Conservation (phyloP, 352 stramenopile species). For the Phytopythium sindhum region DNA sequence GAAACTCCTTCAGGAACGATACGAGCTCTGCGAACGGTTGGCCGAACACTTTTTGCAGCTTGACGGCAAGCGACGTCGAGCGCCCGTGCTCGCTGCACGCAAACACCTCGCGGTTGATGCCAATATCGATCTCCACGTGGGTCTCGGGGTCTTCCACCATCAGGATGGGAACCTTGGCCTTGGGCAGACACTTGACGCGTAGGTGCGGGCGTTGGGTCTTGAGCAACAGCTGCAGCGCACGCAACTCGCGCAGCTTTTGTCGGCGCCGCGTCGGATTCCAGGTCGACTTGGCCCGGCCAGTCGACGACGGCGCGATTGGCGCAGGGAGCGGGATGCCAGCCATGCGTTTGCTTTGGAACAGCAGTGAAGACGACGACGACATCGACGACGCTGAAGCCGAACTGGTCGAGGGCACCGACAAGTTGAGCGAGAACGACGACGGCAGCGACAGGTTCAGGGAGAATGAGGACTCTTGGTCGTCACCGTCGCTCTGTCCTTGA, state of each 20-base stretch:
- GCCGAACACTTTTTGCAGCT: slow-evolving; percentile 40
- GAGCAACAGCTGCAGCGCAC: slow-evolving; percentile 54
- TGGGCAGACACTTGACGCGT: slow-evolving; percentile 60
- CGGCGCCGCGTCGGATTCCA: slow-evolving; percentile 68
- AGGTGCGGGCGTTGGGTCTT: slow-evolving; percentile 43
- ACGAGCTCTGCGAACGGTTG: slow-evolving; percentile 50
- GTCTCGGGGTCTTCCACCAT: slow-evolving; percentile 56
- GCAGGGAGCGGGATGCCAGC: slow-evolving; percentile 1
- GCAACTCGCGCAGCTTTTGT: slow-evolving; percentile 50
- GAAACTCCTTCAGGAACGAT: slow-evolving; percentile 72
- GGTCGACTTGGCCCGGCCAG: slow-evolving; percentile 39
- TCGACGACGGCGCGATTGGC: background rate
- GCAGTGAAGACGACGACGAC: background rate
- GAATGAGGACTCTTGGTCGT: slow-evolving; percentile 49
- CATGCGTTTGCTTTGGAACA: slow-evolving; percentile 8
- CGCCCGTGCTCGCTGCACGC: slow-evolving; percentile 54
- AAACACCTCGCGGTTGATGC: slow-evolving; percentile 61
- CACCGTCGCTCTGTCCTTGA: slow-evolving; percentile 11
- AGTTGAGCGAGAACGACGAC: slow-evolving; percentile 1
- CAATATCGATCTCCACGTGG: slow-evolving; percentile 56
- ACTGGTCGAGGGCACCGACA: background rate
- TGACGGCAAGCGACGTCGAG: slow-evolving; percentile 53
- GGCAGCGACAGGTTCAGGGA: slow-evolving; percentile 59
- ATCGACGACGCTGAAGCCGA: background rate
- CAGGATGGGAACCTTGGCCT: slow-evolving; percentile 75